A percentile compares a stretch with the other conserved stretches of the same genome.
These are phyloP conservation scores for Paecilomyces formosus DNA, from an alignment of 2,329 filamentous ascomycete genomes.

Conservation along the genomic window DNA sequence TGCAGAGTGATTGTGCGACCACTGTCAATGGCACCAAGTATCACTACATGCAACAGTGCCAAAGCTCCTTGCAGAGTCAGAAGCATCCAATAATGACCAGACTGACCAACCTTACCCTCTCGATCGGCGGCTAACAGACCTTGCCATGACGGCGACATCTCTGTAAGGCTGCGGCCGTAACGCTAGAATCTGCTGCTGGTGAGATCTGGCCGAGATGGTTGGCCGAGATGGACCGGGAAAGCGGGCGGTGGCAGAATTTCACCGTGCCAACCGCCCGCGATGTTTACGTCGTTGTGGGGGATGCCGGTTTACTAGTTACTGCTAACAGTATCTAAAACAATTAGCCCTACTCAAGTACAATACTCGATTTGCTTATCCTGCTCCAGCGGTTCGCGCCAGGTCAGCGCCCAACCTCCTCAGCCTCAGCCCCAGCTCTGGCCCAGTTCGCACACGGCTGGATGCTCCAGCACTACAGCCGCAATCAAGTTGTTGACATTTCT, in stretches of 20 bases:
- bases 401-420: neutral
- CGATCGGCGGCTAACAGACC: neutral
- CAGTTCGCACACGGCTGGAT: neutral
- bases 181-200: neutral
- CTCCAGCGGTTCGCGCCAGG: neutral
- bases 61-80: neutral
- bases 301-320: neutral
- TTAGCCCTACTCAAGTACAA: neutral
- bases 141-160: neutral
- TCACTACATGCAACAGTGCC: neutral
- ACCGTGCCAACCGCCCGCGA: constrained; percentile 9
- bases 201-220: neutral
- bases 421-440: neutral
- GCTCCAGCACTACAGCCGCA: neutral
- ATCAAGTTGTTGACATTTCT: neutral
- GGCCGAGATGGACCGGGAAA: constrained; percentile 4
- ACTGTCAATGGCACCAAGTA: neutral
- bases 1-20: neutral
- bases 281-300: constrained; percentile 7
- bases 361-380: neutral
- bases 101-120: neutral
- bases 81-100: neutral
- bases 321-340: neutral
- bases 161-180: neutral
- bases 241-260: constrained; percentile 12